A percentile compares a stretch with the other conserved stretches of the same genome.
Evolutionary conservation across 495 filamentous ascomycete genomes (phyloP).

Genomic region (Daldinia caldariorum): DNA sequence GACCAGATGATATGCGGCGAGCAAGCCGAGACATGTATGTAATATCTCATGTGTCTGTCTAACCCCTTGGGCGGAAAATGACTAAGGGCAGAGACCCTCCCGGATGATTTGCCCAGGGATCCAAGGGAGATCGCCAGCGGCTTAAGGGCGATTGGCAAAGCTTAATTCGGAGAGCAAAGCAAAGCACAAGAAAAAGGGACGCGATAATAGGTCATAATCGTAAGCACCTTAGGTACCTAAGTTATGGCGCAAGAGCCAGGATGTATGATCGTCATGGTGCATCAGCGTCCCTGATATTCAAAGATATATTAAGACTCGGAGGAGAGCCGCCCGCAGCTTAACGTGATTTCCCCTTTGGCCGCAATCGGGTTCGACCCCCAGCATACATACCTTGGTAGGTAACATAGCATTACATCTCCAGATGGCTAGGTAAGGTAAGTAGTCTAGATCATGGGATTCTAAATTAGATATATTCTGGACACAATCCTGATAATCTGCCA

Average conservation of each 20-base stretch:
- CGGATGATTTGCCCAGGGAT: conserved; percentile 29
- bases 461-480: conserved; percentile 6
- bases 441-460: conserved; percentile 15
- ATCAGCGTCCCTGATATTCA: conserved; percentile 38
- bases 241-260: conserved; percentile 38
- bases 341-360: conserved; percentile 20
- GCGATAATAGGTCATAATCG: conserved; percentile 10
- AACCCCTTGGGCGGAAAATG: conserved; percentile 17
- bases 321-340: conserved; percentile 34
- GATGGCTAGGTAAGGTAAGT: no score
- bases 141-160: conserved; percentile 28
- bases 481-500: conserved; percentile 15
- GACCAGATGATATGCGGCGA: conserved; percentile 22
- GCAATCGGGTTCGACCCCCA: neutral
- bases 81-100: conserved; percentile 22
- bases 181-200: conserved; percentile 1
- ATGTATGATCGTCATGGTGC: conserved; percentile 34
- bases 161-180: conserved; percentile 16
- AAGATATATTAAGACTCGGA: conserved; percentile 40
- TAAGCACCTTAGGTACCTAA: no score
- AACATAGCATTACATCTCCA: neutral
- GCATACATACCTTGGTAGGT: no score
- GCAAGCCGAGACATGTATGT: conserved; percentile 12
- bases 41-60: conserved; percentile 6
- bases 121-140: conserved; percentile 26